Conservation (phyloP, 306 rosid genomes). For the Elaeagnus macrophylla region DNA sequence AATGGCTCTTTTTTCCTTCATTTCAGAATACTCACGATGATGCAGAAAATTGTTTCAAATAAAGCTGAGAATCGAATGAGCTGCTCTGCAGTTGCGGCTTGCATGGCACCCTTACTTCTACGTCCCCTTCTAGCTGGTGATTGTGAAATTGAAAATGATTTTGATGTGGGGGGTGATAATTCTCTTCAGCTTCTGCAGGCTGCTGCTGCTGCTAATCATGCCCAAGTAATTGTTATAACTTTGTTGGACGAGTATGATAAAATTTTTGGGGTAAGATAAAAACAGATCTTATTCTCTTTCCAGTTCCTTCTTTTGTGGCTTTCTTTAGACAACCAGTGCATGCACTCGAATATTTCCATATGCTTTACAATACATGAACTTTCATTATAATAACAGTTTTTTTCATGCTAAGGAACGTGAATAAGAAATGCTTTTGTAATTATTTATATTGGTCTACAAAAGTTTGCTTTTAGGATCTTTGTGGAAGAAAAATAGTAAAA, state of each 20-base stretch:
- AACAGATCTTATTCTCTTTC: slow-evolving; percentile 1
- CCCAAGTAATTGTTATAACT: slow-evolving; percentile 85
- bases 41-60: slow-evolving; percentile 67
- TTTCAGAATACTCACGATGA: slow-evolving; percentile 78
- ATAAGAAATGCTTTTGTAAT: no score
- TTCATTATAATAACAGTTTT: no score
- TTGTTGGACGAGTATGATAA: slow-evolving; percentile 69
- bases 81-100: slow-evolving; percentile 93
- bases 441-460: slow-evolving; percentile 4
- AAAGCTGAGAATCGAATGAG: slow-evolving; percentile 84
- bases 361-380: not conserved
- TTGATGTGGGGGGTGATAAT: slow-evolving; percentile 83
- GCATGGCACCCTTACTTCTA: slow-evolving; percentile 97
- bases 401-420: no score
- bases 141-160: slow-evolving; percentile 80
- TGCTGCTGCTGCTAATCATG: slow-evolving; percentile 98
- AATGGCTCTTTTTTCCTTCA: slow-evolving; percentile 15
- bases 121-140: slow-evolving; percentile 93
- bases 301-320: slow-evolving; percentile 10
- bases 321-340: slow-evolving; percentile 10
- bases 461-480: not conserved
- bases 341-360: not conserved
- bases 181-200: slow-evolving; percentile 86
- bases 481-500: not conserved
- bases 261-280: slow-evolving; percentile 63